Base-by-base conservation (phyloP, 2,329 filamentous ascomycete species). In the Nannizzia gypsea region DNA sequence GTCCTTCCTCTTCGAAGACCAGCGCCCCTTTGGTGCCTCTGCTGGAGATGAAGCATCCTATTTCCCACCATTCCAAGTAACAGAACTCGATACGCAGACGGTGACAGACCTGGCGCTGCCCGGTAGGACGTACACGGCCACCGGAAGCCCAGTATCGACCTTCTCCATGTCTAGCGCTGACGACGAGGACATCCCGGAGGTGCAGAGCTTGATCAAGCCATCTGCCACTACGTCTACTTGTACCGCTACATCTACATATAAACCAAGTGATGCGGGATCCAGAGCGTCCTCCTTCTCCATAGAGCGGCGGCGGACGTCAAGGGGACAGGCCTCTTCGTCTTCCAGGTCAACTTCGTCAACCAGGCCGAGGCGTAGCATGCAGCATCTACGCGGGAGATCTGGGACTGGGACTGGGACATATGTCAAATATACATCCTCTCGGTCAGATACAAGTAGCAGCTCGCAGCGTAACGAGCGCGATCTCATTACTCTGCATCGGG, bases 401-500 rank as follows among this genome's bases (percentile, higher is more conserved):
- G 65, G 68, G 48, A 68, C 71, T 3, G 71, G 68, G 4, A 36
- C 68, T 3, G 65, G 68, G 48, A 69, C 71, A 3, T 67, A 71
- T 20, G 64, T 67, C 22, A 68, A 68, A 56, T 63, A 67, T 34
- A 55, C 50, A 13, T 24, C 26, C 17, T 55, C 50, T 9, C 24
- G 31, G 58, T 24, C 42, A 17, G 42, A 46, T 3, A 36, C 13
- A 6, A 17, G 17, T 22, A 55, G 48, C 42, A 62, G 56, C 64
- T 67, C 52, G 57, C 66, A 13, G 60, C 67, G 48, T 56, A 66
- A 64, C 57, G 69, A 71, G 6, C 68, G 74, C 58, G 70, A 72
- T 13, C 66, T 75, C 8, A 52, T 75, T 6, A 69, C 71, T 1
- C 63, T 75, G 20, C 72, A 76, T 54, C 72, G 73, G 5, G 70